Evolutionary conservation across 176 grass and related monocot species (phyloP).

Genomic region (Oryza coarctata): DNA sequence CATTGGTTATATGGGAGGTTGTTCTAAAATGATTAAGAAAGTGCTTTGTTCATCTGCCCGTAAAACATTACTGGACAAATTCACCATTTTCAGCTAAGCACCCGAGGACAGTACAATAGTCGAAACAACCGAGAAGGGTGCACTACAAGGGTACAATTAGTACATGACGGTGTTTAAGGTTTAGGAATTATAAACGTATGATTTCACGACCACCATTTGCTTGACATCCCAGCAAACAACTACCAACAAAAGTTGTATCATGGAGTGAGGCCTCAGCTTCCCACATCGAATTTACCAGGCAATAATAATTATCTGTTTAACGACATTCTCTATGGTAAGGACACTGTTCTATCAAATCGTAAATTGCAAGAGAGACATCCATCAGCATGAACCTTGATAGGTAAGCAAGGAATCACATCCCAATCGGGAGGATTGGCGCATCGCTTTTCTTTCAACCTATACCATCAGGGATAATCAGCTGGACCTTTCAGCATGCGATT

Average conservation of each 20-base stretch:
- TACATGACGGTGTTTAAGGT: not conserved
- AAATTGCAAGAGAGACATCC: not conserved
- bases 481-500: not conserved
- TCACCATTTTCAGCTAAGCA: not conserved
- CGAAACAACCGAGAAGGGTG: not conserved
- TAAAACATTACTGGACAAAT: not conserved
- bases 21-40: slow-evolving; percentile 18
- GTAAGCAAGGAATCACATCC: not conserved
- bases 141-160: not conserved
- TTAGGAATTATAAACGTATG: not conserved
- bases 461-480: not conserved
- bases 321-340: not conserved
- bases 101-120: not conserved
- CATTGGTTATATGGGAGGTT: slow-evolving; percentile 11
- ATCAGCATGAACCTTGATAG: not conserved
- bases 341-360: not conserved
- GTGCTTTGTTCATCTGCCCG: not conserved
- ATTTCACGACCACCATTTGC: not conserved
- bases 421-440: not conserved
- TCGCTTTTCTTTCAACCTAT: not conserved
- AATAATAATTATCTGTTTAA: not conserved
- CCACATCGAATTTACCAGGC: not conserved
- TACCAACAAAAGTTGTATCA: not conserved
- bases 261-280: not conserved
- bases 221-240: not conserved